Evolutionary conservation across 768 basidiomycete genomes (phyloP).

Genomic region (Boletus coccyginus): DNA sequence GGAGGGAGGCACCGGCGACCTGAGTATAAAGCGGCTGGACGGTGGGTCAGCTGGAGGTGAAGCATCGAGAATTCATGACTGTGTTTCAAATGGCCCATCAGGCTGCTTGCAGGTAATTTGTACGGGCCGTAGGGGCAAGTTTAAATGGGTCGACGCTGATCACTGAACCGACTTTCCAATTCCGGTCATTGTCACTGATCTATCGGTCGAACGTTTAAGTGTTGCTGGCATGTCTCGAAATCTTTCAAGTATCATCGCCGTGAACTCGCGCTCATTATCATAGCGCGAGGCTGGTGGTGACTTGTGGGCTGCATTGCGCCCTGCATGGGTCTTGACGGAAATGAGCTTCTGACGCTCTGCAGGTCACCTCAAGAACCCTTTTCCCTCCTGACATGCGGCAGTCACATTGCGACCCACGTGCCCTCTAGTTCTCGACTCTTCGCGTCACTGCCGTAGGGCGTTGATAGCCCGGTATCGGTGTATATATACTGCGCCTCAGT

Average conservation of each 20-base stretch:
- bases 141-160: neutral
- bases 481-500: conserved; percentile 4
- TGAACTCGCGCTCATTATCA: neutral
- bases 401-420: neutral
- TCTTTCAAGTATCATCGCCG: neutral
- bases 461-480: neutral
- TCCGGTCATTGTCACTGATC: too few species aligned
- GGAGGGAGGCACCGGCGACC: neutral
- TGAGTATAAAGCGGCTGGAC: conserved; percentile 9
- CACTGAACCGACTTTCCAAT: neutral
- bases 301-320: neutral
- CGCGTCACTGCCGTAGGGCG: neutral
- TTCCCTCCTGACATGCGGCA: neutral
- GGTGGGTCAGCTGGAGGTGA: conserved; percentile 4
- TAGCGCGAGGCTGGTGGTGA: too few species aligned
- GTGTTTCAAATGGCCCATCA: conserved; percentile 7
- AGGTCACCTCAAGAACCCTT: neutral
- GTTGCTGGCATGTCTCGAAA: neutral
- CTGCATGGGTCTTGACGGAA: neutral
- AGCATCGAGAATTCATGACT: neutral
- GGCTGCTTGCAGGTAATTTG: neutral
- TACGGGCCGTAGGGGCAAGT: neutral
- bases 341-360: neutral
- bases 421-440: conserved; percentile 1
- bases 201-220: too few species aligned